Evolutionary conservation across 1,284 basidiomycete genomes (phyloP), one percentile per base, ranked within the genome.

Genomic region (Ganoderma multipileum): DNA sequence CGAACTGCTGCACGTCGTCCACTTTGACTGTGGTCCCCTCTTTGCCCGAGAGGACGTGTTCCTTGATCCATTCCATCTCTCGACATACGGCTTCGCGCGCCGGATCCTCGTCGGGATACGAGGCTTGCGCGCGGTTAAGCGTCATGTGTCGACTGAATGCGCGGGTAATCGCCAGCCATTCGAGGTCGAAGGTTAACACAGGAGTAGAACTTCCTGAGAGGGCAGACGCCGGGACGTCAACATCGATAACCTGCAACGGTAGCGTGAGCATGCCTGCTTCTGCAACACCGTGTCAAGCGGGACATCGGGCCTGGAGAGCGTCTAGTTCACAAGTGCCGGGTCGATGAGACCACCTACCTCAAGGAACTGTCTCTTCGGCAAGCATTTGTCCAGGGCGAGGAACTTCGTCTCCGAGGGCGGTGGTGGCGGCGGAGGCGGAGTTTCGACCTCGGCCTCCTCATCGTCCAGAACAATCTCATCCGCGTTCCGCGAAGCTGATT

Each of bases 141-240:
- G 93, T 91, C 70, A 99, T 86, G 81, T 88, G 92, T 0, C 91
- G 89, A 73, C 97, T 90, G 73, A 97, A 91, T 0, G 94, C 95
- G 6, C 94, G 91, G 0, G 91, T 91, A 77, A 99, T 96, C 0
- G 96, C 96, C 28, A 99, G 89, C 98, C 97, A 99, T 79, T 95
- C 88, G 3, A 91, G 91, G 77, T 98, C 95, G 80, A 89, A 98
- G 1, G 85, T 83, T 38, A 93, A 72, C 0, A 69, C 63, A 20
- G 74, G 75, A 0, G 59, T 36, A 61, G 47, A 12, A 38, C n/a
- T 9, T 44, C 5, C 73, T 60, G n/a, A 69, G 57, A 0, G 81
- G 80, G 0, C 38, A 41, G 81, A 73, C 0, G 61, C 20, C 36
- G 62, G 65, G 6, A 63, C 44, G 18, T 83, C 83, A 42, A 95